phyloP scores from a whole-genome alignment of 2,329 filamentous ascomycete species.

The Fusarium longipes region DNA sequence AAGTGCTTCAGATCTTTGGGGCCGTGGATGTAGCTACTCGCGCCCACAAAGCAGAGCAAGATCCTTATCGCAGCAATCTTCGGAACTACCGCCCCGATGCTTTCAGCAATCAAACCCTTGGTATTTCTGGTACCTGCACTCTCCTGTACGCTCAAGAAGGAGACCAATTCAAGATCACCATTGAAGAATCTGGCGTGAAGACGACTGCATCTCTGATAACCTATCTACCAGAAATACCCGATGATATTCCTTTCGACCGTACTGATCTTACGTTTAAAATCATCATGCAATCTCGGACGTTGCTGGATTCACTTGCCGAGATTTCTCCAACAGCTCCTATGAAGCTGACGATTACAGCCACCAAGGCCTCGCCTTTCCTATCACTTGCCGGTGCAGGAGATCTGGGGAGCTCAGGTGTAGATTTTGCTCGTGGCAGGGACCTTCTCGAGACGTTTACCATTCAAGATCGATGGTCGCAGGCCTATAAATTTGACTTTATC shows the following conservation, averaged over 20 bases:
- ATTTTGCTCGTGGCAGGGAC: constrained; percentile 72
- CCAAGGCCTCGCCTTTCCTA: constrained; percentile 75
- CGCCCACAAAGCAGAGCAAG: constrained; percentile 67
- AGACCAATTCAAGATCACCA: constrained; percentile 82
- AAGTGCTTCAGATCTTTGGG: constrained; percentile 95
- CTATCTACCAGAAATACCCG: constrained; percentile 78
- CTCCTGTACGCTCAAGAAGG: constrained; percentile 81
- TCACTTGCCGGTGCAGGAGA: constrained; percentile 73
- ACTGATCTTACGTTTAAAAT: constrained; percentile 87
- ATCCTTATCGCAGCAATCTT: constrained; percentile 70
- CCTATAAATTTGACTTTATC: constrained; percentile 88
- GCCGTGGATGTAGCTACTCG: constrained; percentile 75
- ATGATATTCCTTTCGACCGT: constrained; percentile 90
- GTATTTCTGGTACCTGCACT: constrained; percentile 86
- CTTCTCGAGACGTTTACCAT: constrained; percentile 82
- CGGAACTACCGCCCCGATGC: constrained; percentile 75
- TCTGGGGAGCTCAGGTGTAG: constrained; percentile 72
- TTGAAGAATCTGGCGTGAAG: constrained; percentile 86
- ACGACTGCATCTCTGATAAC: constrained; percentile 92
- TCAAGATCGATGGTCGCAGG: constrained; percentile 69
- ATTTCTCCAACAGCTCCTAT: constrained; percentile 77
- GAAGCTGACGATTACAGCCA: constrained; percentile 75
- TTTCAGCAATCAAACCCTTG: constrained; percentile 84
- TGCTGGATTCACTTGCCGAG: constrained; percentile 78
- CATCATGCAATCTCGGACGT: constrained; percentile 84